A percentile compares a stretch with the other conserved stretches of the same genome.
Evolutionary conservation across 495 filamentous ascomycete species (phyloP).

Genomic region (Podospora didyma): DNA sequence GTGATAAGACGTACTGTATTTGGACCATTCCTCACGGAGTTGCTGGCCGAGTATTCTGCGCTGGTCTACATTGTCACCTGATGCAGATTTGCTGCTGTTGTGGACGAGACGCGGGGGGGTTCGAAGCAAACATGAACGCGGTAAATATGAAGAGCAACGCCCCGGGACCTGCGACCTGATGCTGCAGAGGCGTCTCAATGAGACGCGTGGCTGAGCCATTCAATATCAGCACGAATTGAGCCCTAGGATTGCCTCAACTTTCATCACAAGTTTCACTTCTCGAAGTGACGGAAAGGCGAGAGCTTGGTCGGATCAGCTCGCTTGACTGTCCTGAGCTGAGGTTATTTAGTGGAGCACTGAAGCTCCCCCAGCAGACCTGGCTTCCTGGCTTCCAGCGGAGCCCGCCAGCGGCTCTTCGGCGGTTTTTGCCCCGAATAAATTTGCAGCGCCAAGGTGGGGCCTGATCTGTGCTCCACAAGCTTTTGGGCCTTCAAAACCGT

Average conservation of each 20-base stretch:
- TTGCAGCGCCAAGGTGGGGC: conserved; percentile 8
- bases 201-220: conserved; percentile 22
- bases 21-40: conserved; percentile 26
- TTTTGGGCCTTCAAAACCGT: conserved; percentile 15
- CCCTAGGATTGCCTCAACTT: too few relatives aligned
- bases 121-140: too few relatives aligned
- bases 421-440: neutral
- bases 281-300: too few relatives aligned
- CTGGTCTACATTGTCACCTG: neutral
- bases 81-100: neutral
- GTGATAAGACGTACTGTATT: conserved; percentile 21
- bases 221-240: neutral
- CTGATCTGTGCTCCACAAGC: neutral
- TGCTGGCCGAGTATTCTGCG: conserved; percentile 7
- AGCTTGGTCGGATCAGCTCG: too few relatives aligned
- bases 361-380: too few relatives aligned
- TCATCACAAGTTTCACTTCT: too few relatives aligned
- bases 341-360: too few relatives aligned
- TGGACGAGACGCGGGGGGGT: neutral
- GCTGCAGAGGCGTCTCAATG: conserved; percentile 20
- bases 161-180: neutral
- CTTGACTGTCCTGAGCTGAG: too few relatives aligned
- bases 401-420: too few relatives aligned
- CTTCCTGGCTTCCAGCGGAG: neutral
- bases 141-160: too few relatives aligned